These are phyloP conservation scores for Penicillium sp. DNA, from an alignment of 2,329 filamentous ascomycete species.

Conservation along the genomic window DNA sequence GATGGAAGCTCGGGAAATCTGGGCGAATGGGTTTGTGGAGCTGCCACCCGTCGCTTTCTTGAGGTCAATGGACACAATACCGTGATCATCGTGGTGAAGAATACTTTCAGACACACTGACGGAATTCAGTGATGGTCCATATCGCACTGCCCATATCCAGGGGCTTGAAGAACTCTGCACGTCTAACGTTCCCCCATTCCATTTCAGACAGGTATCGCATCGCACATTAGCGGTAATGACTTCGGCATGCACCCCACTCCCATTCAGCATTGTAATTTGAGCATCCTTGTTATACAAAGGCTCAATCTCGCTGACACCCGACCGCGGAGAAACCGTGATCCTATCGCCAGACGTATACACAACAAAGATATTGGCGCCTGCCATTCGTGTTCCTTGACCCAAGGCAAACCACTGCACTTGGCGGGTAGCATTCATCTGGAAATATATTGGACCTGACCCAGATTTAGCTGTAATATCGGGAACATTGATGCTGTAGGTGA, in stretches of 20 bases:
- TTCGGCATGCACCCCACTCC: conserved; percentile 55
- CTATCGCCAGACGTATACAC: conserved; percentile 56
- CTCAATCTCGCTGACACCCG: conserved; percentile 48
- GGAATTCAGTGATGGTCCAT: conserved; percentile 24
- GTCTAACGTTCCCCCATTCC: conserved; percentile 19
- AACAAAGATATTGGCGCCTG: conserved; percentile 58
- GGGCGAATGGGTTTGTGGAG: conserved; percentile 17
- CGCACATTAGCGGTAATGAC: conserved; percentile 61
- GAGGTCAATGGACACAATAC: conserved; percentile 23
- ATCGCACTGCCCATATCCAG: conserved; percentile 33
- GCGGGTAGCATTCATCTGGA: conserved; percentile 57
- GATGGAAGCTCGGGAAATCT: conserved; percentile 9
- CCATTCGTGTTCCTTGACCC: conserved; percentile 57
- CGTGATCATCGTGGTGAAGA: conserved; percentile 26
- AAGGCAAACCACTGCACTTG: conserved; percentile 56
- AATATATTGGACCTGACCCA: conserved; percentile 56
- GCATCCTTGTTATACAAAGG: conserved; percentile 50
- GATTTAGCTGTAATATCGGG: conserved; percentile 52
- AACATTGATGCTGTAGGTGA: conserved; percentile 53
- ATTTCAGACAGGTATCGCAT: conserved; percentile 33
- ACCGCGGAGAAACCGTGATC: conserved; percentile 59
- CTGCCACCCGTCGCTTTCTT: conserved; percentile 22
- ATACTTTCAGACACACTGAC: conserved; percentile 19
- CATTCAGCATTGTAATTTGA: conserved; percentile 55
- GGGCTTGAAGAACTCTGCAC: conserved; percentile 19